Conservation (phyloP, 768 basidiomycete species). For the Russula compacta region DNA sequence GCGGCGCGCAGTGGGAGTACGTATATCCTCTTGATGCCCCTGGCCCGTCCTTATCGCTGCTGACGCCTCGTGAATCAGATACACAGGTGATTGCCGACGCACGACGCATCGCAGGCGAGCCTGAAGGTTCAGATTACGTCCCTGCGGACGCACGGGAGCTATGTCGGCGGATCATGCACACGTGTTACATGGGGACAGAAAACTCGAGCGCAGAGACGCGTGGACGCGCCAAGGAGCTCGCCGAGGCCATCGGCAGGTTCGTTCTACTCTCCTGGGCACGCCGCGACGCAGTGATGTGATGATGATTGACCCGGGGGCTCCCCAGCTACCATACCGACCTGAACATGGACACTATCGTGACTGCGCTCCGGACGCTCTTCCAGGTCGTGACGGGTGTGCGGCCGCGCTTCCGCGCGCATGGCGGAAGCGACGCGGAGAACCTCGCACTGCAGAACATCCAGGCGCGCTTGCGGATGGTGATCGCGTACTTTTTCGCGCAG, state of each 20-base stretch:
- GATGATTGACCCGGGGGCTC: neutral
- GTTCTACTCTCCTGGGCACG: constrained; percentile 33
- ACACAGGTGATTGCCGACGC: constrained; percentile 88
- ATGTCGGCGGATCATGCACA: constrained; percentile 82
- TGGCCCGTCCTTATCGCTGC: neutral
- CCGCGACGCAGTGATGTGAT: too few relatives aligned
- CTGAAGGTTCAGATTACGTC: constrained; percentile 69
- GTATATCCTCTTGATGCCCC: constrained; percentile 19
- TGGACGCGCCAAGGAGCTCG: constrained; percentile 75
- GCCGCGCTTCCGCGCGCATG: constrained; percentile 77
- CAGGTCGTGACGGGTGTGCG: constrained; percentile 64
- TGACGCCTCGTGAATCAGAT: constrained; percentile 30
- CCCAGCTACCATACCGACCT: constrained; percentile 85
- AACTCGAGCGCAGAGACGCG: constrained; percentile 88
- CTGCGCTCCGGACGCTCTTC: constrained; percentile 78
- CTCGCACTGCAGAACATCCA: constrained; percentile 97
- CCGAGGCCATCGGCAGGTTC: constrained; percentile 84
- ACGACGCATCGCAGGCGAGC: constrained; percentile 78
- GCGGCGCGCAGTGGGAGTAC: constrained; percentile 67
- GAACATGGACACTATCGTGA: constrained; percentile 92
- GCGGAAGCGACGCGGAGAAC: constrained; percentile 83
- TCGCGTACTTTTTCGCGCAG: constrained; percentile 92
- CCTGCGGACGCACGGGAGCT: constrained; percentile 88
- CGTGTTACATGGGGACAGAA: constrained; percentile 98
- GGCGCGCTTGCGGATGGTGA: constrained; percentile 88